Conservation (phyloP, 345 rosid species). For the Gossypioides kirkii region DNA sequence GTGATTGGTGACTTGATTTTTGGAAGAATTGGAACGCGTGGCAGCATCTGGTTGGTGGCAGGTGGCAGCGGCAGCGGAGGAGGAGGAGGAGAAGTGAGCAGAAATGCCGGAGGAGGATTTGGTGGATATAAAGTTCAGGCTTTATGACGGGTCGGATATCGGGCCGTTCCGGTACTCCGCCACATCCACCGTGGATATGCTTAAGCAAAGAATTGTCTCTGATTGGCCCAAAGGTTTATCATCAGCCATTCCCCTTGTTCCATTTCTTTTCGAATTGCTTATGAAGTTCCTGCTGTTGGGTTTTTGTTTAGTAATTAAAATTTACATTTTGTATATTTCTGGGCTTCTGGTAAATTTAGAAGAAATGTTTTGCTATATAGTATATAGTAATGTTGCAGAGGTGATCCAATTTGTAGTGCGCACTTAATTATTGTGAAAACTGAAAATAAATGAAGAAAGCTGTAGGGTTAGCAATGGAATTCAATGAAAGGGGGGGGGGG, state of each 20-base stretch:
- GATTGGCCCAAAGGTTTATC: slow-evolving; percentile 90
- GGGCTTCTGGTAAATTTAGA: neutral
- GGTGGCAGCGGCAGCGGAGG: neutral
- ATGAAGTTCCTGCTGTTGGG: neutral
- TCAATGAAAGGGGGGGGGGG: neutral
- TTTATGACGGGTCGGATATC: slow-evolving; percentile 89
- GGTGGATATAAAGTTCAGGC: slow-evolving; percentile 78
- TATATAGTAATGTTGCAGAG: neutral
- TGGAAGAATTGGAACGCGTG: slow-evolving; percentile 7
- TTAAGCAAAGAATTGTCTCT: slow-evolving; percentile 83
- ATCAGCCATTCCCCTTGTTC: neutral
- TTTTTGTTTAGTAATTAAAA: neutral
- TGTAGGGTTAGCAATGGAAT: neutral
- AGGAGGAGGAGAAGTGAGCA: slow-evolving; percentile 27
- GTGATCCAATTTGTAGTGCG: neutral
- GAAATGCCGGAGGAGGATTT: slow-evolving; percentile 86
- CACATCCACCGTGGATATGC: slow-evolving; percentile 76
- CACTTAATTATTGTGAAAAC: neutral
- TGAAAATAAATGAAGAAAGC: neutral
- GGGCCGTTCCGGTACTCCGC: slow-evolving; percentile 84
- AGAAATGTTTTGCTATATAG: neutral
- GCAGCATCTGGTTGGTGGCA: slow-evolving; percentile 19
- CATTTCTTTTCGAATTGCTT: slow-evolving; percentile 1
- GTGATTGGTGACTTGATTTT: slow-evolving; percentile 1
- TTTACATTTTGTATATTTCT: neutral